A percentile compares a stretch with the other conserved stretches of the same genome.
phyloP scores from a whole-genome alignment of 2,329 filamentous ascomycete genomes.

The Trichoderma gracile region DNA sequence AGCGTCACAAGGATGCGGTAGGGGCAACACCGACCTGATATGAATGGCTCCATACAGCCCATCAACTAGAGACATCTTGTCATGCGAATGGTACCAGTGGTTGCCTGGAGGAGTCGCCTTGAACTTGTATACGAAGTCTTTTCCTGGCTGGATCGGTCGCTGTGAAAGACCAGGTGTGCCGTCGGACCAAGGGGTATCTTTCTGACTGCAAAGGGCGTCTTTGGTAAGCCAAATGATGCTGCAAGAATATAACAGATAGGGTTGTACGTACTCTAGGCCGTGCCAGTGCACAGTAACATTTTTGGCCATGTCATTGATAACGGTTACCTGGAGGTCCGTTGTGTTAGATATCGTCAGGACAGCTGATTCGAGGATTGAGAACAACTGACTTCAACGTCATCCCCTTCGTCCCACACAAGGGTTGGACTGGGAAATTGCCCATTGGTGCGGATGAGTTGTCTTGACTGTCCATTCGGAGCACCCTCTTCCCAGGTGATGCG shows the following conservation, averaged over 20 bases:
- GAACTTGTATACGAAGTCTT: slow-evolving; percentile 55
- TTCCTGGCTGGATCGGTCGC: slow-evolving; percentile 50
- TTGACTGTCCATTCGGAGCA: slow-evolving; percentile 26
- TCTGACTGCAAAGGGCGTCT: neutral
- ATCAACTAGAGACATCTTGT: slow-evolving; percentile 57
- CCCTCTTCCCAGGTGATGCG: slow-evolving; percentile 27
- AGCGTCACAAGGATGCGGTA: slow-evolving; percentile 48
- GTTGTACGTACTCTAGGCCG: slow-evolving; percentile 1
- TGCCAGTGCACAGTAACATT: slow-evolving; percentile 15
- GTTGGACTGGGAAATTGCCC: slow-evolving; percentile 27
- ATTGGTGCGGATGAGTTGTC: slow-evolving; percentile 27
- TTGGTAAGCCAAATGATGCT: neutral
- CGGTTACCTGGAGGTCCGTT: neutral
- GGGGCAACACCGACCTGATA: slow-evolving; percentile 43
- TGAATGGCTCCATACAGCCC: slow-evolving; percentile 59
- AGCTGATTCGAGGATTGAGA: slow-evolving; percentile 17
- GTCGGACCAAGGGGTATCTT: slow-evolving; percentile 60
- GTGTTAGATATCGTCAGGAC: neutral
- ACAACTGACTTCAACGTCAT: slow-evolving; percentile 32
- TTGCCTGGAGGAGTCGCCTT: slow-evolving; percentile 57
- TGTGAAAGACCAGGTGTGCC: slow-evolving; percentile 60
- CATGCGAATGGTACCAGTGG: slow-evolving; percentile 64
- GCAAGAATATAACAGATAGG: neutral
- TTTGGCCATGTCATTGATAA: slow-evolving; percentile 9
- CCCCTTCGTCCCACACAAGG: slow-evolving; percentile 26